Evolutionary conservation across 257 asterid species (phyloP), one percentile per base, ranked within the genome.

Genomic region (Asclepias syriaca): DNA sequence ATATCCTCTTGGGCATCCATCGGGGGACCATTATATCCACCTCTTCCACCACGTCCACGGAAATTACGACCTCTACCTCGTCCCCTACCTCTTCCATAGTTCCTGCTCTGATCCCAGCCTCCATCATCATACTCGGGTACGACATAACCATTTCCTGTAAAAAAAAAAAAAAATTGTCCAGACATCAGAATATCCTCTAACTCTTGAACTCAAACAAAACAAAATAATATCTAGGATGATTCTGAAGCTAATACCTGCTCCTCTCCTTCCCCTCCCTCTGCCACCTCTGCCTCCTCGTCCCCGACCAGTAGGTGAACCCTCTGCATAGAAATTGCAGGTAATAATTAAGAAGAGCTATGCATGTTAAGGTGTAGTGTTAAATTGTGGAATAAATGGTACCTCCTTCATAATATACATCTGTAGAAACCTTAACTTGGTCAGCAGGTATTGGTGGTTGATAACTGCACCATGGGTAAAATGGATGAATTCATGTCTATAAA

Each of bases 261-360:
- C 96, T 88, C 96, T 85, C 80, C 98, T 83, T 68, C 97, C 97
- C 77, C 96, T 81, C 45, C 98, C 96, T 80, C 97, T 83, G 60
- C 95, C 94, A 74, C 78, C 83, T 40, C 90, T 88, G 74, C 98
- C 97, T 83, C 98, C 97, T 83, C 98, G 86, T 73, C 96, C 91
- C 73, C 96, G 85, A 68, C 84, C 89, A 65, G 65, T 60, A 51
- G 96, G 98, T 32, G 96, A 91, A 71, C 95, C 93, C 80, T 89
- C 97, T 77, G 76, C 72, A 71, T 27, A 16, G 57, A 8, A 12
- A 59, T 13, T 46, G 15, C 58, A 60, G 15, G 22, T 68, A 40
- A 64, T 8, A 69, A 22, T 9, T 54, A 40, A 37, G 1, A 63
- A 18, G 34, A 5, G 39, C 18, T 18, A 2, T 14, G 58, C 24